Base-by-base conservation (phyloP, 164 flowering plant genomes). In the Akebia trifoliata region DNA sequence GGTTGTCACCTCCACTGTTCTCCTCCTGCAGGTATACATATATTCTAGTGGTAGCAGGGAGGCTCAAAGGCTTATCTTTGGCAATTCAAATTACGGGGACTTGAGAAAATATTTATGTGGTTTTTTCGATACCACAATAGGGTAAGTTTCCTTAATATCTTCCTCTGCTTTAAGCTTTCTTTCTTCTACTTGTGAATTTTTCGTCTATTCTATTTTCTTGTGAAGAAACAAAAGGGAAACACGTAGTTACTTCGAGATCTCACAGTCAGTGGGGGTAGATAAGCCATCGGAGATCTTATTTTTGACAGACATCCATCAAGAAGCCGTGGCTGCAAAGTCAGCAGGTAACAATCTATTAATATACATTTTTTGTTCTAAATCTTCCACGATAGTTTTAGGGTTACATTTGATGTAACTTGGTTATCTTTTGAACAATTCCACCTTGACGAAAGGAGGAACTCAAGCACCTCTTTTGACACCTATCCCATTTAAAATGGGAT, bases 11-110 rank as follows among this genome's bases (percentile, higher is more conserved):
- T n/a, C n/a, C n/a, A n/a, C n/a, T n/a, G n/a, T 39, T 37, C 44
- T 57, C 36, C 56, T 44, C 29, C 26, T 58, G 37, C 76, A 93
- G 99, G 93, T 84, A 20, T 93, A 93, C 72, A 93, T 93, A 68
- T 93, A 90, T 72, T 93, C 99, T 18, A 90, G 99, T 67, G 99
- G 99, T 36, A 93, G 99, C 75, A 80, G 99, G 78, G 77, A 90
- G 76, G 97, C 99, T 5, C 99, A 93, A 60, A 81, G 96, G 72
- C 95, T 90, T 62, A 65, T 93, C 52, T 93, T 93, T 74, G 97
- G 97, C 8, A 71, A 90, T 50, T 76, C 97, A 62, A 78, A 71
- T 46, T 78, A 79, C 37, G 99, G 99, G 24, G 95, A 90, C 70
- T 67, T 93, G 52, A 78, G 97, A 65, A 81, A 86, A 68, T 93